Base-by-base conservation (phyloP, 148 eudicot genomes). In the Gaultheria prostrata region DNA sequence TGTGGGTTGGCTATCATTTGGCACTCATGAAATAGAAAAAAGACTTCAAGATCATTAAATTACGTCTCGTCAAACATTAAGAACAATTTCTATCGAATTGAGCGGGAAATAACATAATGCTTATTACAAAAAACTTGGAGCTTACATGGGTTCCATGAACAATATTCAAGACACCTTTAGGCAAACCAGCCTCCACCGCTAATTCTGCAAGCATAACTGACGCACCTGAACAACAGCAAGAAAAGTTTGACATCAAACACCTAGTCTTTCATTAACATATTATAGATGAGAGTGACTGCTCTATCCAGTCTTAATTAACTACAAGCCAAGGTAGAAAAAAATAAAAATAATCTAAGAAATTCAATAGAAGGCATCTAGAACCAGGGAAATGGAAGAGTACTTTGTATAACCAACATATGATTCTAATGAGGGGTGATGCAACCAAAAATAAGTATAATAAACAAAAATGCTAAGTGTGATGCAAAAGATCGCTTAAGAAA, bases 61-160 rank as follows among this genome's bases (percentile, higher is more conserved):
- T 71, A 6, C 4, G 10, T 17, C 13, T 43, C 14, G 3, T 73
- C 48, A 73, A 21, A 20, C 13, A 20, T 20, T 18, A 13, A 45
- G 49, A 74, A 74, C 49, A 21, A 17, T 9, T 18, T 43, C n/a
- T 11, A 70, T 70, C 15, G 46, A 67, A 67, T 71, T 71, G 39
- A 71, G 45, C 76, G 0, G 1, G n/a, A 51, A 45, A 45, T 43
- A 20, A 21, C 5, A 43, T 39, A 71, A 45, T 74, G 26, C 51
- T 74, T 39, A 14, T 45, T 45, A 74, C 48, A 43, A 26, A n/a
- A 75, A 76, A 76, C 57, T 56, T 65, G 74, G 15, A 82, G 80
- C 93, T 87, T 89, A 93, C 97, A 81, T 91, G 80, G 81, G 92
- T 87, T 63, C 97, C 97, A 88, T 93, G 95, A 63, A 93, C 85